Conservation (phyloP, 2,329 filamentous ascomycete species). For the Neofusicoccum ribis region DNA sequence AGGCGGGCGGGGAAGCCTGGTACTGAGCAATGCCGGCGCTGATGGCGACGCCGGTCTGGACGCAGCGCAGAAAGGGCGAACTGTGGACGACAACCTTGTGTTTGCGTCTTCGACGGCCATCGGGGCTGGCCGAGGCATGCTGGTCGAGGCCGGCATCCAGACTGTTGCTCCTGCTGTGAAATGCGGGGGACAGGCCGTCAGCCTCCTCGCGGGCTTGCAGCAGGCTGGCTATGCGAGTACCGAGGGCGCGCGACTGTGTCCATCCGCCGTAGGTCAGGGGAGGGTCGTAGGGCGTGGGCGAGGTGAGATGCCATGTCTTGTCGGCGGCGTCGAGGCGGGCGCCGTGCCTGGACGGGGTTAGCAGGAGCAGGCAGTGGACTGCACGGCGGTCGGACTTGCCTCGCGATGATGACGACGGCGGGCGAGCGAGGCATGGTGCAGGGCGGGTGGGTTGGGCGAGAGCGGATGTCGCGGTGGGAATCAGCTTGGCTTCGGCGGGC, state of each 20-base stretch:
- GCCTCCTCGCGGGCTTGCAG: slow-evolving; percentile 53
- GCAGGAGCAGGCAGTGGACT: slow-evolving; percentile 13
- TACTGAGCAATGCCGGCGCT: slow-evolving; percentile 77
- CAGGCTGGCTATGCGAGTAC: slow-evolving; percentile 78
- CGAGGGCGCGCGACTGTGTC: slow-evolving; percentile 80
- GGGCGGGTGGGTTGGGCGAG: neutral
- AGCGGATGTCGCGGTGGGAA: slow-evolving; percentile 13
- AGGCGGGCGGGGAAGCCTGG: slow-evolving; percentile 40
- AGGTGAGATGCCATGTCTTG: slow-evolving; percentile 91
- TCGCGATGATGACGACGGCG: slow-evolving; percentile 52
- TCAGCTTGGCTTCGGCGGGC: slow-evolving; percentile 6
- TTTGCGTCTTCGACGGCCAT: slow-evolving; percentile 51
- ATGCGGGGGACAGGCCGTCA: slow-evolving; percentile 38
- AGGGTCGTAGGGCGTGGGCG: slow-evolving; percentile 91
- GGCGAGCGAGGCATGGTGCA: slow-evolving; percentile 45
- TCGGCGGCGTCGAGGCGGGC: slow-evolving; percentile 92
- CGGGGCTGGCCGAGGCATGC: neutral
- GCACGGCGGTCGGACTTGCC: slow-evolving; percentile 34
- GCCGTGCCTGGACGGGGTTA: slow-evolving; percentile 65
- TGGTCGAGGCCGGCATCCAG: slow-evolving; percentile 17
- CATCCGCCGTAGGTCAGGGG: slow-evolving; percentile 94
- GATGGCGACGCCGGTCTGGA: slow-evolving; percentile 89
- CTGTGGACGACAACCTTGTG: slow-evolving; percentile 85
- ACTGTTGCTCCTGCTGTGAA: slow-evolving; percentile 23
- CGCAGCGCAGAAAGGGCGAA: slow-evolving; percentile 90